Evolutionary conservation across 1,284 basidiomycete species (phyloP).

Genomic region (Trametes hirsuta): DNA sequence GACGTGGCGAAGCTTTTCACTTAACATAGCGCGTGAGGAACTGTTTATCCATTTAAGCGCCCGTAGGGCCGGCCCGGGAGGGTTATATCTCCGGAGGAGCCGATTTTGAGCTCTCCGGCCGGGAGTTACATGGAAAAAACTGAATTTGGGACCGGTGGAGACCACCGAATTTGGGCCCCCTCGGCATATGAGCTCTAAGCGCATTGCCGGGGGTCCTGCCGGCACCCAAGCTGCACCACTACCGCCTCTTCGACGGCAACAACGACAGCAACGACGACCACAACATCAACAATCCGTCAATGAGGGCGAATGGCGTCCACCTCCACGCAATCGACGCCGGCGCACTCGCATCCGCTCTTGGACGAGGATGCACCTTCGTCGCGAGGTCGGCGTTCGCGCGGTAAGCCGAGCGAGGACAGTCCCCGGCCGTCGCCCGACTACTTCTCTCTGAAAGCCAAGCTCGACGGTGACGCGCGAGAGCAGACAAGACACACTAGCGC

Average conservation of each 20-base stretch:
- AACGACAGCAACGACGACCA: slow-evolving; percentile 6
- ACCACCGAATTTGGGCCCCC: too few species aligned
- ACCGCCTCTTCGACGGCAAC: slow-evolving; percentile 5
- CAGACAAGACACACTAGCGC: slow-evolving; percentile 32
- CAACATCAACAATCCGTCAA: slow-evolving; percentile 4
- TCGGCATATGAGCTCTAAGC: too few species aligned
- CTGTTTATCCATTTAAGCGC: too few species aligned
- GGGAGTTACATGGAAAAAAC: too few species aligned
- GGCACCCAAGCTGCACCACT: slow-evolving; percentile 1
- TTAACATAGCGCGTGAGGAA: too few species aligned
- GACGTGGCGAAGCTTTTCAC: too few species aligned
- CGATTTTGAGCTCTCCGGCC: too few species aligned
- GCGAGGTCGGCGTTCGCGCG: slow-evolving; percentile 44
- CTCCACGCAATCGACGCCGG: slow-evolving; percentile 47
- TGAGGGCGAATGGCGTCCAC: slow-evolving; percentile 36
- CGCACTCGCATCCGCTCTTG: slow-evolving; percentile 68
- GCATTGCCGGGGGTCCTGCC: too few species aligned
- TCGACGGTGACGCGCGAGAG: slow-evolving; percentile 46
- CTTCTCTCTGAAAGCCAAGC: slow-evolving; percentile 61
- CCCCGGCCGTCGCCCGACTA: slow-evolving; percentile 48
- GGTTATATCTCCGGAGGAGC: too few species aligned
- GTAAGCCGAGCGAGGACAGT: slow-evolving; percentile 33
- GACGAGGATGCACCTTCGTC: slow-evolving; percentile 53
- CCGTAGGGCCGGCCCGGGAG: too few species aligned
- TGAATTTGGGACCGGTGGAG: too few species aligned